Percentiles rank a stretch among this genome's conserved stretches.
Evolutionary conservation across 78 protist species (phyloP).

Genomic region (Chrysochromulina tobinii): DNA sequence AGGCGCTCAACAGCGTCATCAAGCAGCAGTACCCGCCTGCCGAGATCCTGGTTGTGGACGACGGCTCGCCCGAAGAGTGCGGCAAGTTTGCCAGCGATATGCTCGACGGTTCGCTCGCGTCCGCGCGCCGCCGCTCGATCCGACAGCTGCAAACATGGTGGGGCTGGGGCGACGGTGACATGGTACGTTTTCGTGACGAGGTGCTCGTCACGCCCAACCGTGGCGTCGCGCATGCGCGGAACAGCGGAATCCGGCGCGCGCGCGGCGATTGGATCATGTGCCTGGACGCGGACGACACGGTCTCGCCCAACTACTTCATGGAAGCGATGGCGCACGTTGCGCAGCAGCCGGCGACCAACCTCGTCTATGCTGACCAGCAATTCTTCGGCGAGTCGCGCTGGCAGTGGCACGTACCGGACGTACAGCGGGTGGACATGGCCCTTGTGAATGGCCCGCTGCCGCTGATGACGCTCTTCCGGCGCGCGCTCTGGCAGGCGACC

Average conservation of each 20-base stretch:
- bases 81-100: not conserved
- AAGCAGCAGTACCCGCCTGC: not conserved
- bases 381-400: conserved; percentile 14
- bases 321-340: not conserved
- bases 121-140: not conserved
- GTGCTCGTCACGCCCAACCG: conserved; percentile 3
- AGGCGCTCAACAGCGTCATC: not conserved
- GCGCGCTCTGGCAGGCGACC: not conserved
- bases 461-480: not conserved
- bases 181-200: not conserved
- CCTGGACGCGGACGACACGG: conserved; percentile 11
- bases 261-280: not conserved
- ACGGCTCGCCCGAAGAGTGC: not conserved
- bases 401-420: not conserved
- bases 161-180: not conserved
- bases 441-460: not conserved
- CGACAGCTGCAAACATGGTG: not conserved
- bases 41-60: conserved; percentile 13
- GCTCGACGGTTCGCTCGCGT: not conserved
- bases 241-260: not conserved
- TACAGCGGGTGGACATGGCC: not conserved
- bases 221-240: conserved; percentile 24
- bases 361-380: conserved; percentile 14
- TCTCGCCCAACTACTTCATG: not conserved
- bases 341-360: not conserved